Percentiles rank a stretch among this genome's conserved stretches.
phyloP scores from a whole-genome alignment of 2,329 filamentous ascomycete species.

The Talaromyces verruculosus region DNA sequence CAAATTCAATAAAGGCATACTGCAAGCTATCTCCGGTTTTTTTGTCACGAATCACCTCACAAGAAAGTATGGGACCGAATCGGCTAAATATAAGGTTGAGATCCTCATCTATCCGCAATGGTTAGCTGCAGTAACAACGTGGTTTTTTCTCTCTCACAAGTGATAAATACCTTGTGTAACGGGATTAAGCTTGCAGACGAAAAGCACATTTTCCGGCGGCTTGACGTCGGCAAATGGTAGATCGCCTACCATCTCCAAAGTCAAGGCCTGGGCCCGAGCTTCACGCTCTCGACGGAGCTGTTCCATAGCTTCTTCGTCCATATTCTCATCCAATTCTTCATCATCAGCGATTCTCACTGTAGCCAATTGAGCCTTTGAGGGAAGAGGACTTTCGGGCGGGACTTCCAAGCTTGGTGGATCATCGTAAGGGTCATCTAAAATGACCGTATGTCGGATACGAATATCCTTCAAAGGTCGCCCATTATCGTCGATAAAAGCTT shows the following conservation, averaged over 20 bases:
- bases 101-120: constrained; percentile 67
- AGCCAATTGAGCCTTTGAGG: constrained; percentile 79
- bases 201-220: constrained; percentile 93
- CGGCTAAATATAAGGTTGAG: constrained; percentile 94
- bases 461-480: constrained; percentile 92
- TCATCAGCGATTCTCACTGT: constrained; percentile 92
- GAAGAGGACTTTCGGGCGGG: constrained; percentile 75
- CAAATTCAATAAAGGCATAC: constrained; percentile 97
- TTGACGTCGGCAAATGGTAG: constrained; percentile 96
- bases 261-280: constrained; percentile 88
- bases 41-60: constrained; percentile 92
- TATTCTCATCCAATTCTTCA: constrained; percentile 73
- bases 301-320: constrained; percentile 78
- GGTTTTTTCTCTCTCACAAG: not conserved
- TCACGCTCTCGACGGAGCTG: constrained; percentile 81
- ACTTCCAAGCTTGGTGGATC: constrained; percentile 76
- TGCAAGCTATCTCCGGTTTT: constrained; percentile 93
- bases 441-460: constrained; percentile 84
- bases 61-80: constrained; percentile 91
- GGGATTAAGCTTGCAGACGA: constrained; percentile 97
- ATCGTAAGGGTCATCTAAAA: constrained; percentile 88
- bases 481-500: constrained; percentile 79
- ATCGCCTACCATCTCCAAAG: constrained; percentile 96
- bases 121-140: constrained; percentile 20
- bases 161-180: constrained; percentile 68